Base-by-base conservation (phyloP, 192 early-diverging fungal genomes). In the Linnemannia hyalina region DNA sequence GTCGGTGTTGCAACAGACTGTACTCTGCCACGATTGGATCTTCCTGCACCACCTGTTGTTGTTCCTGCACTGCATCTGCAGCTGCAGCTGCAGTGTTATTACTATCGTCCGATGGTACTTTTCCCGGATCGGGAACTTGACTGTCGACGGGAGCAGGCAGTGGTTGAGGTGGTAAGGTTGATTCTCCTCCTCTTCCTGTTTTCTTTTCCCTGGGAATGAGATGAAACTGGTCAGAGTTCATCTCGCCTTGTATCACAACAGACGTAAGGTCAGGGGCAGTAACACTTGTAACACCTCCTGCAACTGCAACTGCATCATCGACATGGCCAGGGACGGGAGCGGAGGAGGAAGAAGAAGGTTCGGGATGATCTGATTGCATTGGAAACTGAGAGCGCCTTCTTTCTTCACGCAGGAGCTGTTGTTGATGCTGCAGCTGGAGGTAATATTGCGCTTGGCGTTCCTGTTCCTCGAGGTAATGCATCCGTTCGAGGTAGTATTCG, bases 21-120 rank as follows among this genome's bases (percentile, higher is more conserved):
- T 86, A 86, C 35, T 86, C 75, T 8, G 71, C 84, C 7, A 86
- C 70, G 13, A 86, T 77, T 4, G 84, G 84, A 49, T 86, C 84
- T 32, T 65, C 60, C 29, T 65, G 60, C 60, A 65, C 60, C 60
- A 65, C 60, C 60, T 65, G 60, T 65, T 65, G 60, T 10, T 57
- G 23, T 6, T 26, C 3, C 23, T 32, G 60, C 29, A 29, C 55
- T 60, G 42, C 41, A 49, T 16, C 10, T 42, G 70, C 41, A 23
- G 44, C 42, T 46, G 71, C 71, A 29, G 71, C 44, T 73, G 40
- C 60, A 70, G 40, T 20, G n/a, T 29, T 32, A 11, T 68, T 26
- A 68, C 44, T 46, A 46, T 68, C 11, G 65, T 26, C 65, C 26
- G 49, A 52, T 22, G 26, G 8, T 65, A 65, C 60, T 65, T 65